Conservation (phyloP, 805 yeast genomes). For the Candida michaelii region DNA sequence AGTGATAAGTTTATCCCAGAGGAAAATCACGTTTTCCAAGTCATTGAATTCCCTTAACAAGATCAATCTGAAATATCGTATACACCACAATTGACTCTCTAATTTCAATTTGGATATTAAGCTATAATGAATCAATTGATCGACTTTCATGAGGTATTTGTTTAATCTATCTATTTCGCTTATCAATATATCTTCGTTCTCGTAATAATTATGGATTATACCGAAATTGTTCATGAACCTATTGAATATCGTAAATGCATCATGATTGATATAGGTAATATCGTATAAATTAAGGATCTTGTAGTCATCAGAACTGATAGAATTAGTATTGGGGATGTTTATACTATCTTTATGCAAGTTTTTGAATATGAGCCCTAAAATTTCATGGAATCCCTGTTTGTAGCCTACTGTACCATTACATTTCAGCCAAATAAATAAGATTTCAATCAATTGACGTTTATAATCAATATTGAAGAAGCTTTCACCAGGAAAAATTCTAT, state of each 20-base stretch:
- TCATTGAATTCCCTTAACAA: constrained; percentile 46
- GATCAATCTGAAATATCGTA: constrained; percentile 49
- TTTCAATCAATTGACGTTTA: constrained; percentile 37
- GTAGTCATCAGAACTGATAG: constrained; percentile 28
- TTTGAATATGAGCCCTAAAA: constrained; percentile 48
- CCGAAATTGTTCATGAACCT: constrained; percentile 43
- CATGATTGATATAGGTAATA: constrained; percentile 37
- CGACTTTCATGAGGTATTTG: constrained; percentile 48
- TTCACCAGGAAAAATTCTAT: constrained; percentile 53
- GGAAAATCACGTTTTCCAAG: constrained; percentile 28
- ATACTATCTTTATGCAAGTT: constrained; percentile 38
- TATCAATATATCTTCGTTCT: constrained; percentile 42
- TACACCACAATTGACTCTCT: constrained; percentile 55
- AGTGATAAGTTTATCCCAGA: constrained; percentile 53
- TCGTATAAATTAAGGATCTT: constrained; percentile 42
- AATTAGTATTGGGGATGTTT: constrained; percentile 24
- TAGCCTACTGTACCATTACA: constrained; percentile 48
- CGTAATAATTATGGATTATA: constrained; percentile 35
- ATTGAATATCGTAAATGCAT: constrained; percentile 44
- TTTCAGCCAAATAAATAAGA: constrained; percentile 51
- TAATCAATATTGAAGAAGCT: constrained; percentile 24
- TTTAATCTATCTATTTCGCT: constrained; percentile 50
- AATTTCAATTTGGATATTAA: constrained; percentile 43
- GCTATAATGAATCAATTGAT: constrained; percentile 46
- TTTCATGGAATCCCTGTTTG: constrained; percentile 57